phyloP scores from a whole-genome alignment of 192 early-diverging fungal genomes.

The Coemansia furcata region DNA sequence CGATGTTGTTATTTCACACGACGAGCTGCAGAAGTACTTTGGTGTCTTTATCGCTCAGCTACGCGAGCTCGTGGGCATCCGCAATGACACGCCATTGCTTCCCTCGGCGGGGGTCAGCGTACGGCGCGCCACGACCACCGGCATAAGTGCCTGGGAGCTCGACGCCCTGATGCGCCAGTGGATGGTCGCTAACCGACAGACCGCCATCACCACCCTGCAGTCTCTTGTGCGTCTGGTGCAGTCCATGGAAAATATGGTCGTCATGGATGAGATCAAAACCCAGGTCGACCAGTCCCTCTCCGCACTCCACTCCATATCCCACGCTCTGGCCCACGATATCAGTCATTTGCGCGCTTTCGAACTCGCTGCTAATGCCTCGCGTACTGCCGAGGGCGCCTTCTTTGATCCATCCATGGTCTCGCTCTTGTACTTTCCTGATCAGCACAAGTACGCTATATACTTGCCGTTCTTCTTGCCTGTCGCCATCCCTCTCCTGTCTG shows the following conservation, averaged over 20 bases:
- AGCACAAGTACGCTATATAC: constrained; percentile 97
- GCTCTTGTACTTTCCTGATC: constrained; percentile 96
- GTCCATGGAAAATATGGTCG: constrained; percentile 89
- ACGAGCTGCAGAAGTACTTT: constrained; percentile 73
- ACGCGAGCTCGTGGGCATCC: constrained; percentile 79
- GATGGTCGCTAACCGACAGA: constrained; percentile 68
- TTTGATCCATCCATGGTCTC: constrained; percentile 99
- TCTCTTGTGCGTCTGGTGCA: constrained; percentile 77
- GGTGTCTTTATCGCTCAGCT: constrained; percentile 79
- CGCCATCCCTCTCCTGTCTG: constrained; percentile 67
- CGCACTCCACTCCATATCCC: constrained; percentile 33
- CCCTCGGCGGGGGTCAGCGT: constrained; percentile 29
- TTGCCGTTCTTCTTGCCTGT: constrained; percentile 94
- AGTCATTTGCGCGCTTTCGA: constrained; percentile 56
- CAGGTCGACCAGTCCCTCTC: constrained; percentile 58
- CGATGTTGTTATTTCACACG: constrained; percentile 19
- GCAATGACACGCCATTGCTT: constrained; percentile 37
- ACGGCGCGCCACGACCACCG: constrained; percentile 51
- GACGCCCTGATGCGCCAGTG: constrained; percentile 72
- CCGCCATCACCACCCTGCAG: constrained; percentile 72
- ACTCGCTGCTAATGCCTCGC: constrained; percentile 63
- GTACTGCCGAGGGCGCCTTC: constrained; percentile 81
- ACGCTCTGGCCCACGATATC: constrained; percentile 2
- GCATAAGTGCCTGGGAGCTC: constrained; percentile 80
- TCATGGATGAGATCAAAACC: constrained; percentile 78